These are phyloP conservation scores for Actinomortierella ambigua DNA, from an alignment of 371 early-diverging fungal genomes.

Conservation along the genomic window DNA sequence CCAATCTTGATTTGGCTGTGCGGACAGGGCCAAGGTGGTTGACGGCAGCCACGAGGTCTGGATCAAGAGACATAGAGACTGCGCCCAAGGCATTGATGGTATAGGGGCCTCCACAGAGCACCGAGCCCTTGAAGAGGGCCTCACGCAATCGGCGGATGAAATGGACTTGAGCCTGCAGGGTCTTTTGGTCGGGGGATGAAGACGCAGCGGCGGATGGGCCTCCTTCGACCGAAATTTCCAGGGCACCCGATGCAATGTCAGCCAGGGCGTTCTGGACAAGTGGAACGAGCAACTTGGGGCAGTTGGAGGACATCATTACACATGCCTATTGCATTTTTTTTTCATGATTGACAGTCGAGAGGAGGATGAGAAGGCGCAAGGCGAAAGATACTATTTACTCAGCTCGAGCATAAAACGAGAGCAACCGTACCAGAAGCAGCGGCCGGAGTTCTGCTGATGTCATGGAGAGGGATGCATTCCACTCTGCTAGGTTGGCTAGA, in stretches of 20 bases:
- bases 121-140: slow-evolving; percentile 28
- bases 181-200: neutral
- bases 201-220: neutral
- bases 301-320: slow-evolving; percentile 26
- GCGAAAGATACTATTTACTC: neutral
- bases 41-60: slow-evolving; percentile 19
- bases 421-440: slow-evolving; percentile 24
- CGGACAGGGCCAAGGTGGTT: slow-evolving; percentile 25
- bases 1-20: slow-evolving; percentile 2
- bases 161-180: slow-evolving; percentile 15
- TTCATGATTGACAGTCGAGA: neutral
- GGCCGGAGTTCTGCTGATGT: slow-evolving; percentile 26
- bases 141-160: slow-evolving; percentile 35
- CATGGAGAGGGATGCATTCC: slow-evolving; percentile 30
- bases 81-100: slow-evolving; percentile 43
- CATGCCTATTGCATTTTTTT: slow-evolving; percentile 18
- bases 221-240: slow-evolving; percentile 5
- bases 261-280: slow-evolving; percentile 25
- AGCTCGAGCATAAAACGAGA: slow-evolving; percentile 1
- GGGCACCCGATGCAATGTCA: slow-evolving; percentile 15
- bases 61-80: slow-evolving; percentile 25
- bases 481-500: neutral
- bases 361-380: neutral
- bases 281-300: slow-evolving; percentile 31
- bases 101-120: slow-evolving; percentile 37